These are phyloP conservation scores for Bacterosira constricta DNA, from an alignment of 108 stramenopile genomes.

Conservation along the genomic window DNA sequence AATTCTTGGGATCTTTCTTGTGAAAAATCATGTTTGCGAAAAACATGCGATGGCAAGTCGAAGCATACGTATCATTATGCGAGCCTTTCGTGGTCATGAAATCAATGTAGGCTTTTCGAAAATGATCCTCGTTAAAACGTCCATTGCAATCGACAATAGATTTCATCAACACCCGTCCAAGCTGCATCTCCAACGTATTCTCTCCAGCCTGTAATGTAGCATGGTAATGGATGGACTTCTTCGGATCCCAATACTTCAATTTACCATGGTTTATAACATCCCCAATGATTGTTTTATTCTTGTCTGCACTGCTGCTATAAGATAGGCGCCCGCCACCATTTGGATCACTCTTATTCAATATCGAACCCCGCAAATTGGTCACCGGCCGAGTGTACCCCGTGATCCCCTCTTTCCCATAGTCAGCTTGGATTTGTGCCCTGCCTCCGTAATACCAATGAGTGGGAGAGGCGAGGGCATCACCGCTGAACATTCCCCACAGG, in stretches of 20 bases:
- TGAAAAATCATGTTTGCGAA: constrained; percentile 77
- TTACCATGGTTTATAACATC: constrained; percentile 91
- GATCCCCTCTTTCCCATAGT: constrained; percentile 65
- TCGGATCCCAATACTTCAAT: constrained; percentile 72
- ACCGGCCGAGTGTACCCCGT: constrained; percentile 68
- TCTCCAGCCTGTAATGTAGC: constrained; percentile 78
- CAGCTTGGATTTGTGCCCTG: constrained; percentile 58
- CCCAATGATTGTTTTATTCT: constrained; percentile 68
- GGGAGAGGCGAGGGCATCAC: constrained; percentile 84
- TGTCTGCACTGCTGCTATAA: constrained; percentile 10
- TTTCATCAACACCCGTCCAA: constrained; percentile 74
- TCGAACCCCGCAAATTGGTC: constrained; percentile 60
- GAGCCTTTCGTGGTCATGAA: constrained; percentile 85
- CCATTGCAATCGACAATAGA: constrained; percentile 55
- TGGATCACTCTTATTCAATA: constrained; percentile 81
- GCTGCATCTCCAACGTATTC: constrained; percentile 80
- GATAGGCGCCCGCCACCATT: constrained; percentile 83
- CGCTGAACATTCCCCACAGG: constrained; percentile 64
- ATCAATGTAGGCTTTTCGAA: constrained; percentile 75
- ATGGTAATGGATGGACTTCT: constrained; percentile 83
- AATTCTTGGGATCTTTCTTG: constrained; percentile 60
- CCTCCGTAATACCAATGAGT: constrained; percentile 91
- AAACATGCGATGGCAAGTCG: constrained; percentile 93
- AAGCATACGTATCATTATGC: constrained; percentile 91
- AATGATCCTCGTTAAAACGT: constrained; percentile 60